Evolutionary conservation across 768 basidiomycete species (phyloP), one percentile per base, ranked within the genome.

Genomic region (Boletus rubescentipes): DNA sequence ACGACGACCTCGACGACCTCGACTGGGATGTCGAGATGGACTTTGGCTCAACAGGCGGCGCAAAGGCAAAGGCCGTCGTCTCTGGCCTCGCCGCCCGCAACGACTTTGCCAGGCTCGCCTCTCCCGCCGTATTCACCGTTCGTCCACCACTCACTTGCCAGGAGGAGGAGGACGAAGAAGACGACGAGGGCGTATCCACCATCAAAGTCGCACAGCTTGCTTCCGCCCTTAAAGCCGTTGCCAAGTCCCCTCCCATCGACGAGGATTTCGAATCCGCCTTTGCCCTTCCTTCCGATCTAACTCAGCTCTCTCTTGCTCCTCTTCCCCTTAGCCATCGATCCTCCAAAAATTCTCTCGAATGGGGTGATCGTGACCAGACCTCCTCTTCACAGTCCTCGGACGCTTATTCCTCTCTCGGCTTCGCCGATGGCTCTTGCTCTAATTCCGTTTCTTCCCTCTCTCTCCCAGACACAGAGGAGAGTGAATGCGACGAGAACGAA

Each of bases 201-300:
- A 91, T 92, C 72, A 93, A 91, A 68, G 83, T 84, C 47, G 73
- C 81, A 15, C 79, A 79, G 23, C 75, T 85, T 23, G 75, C 75
- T 49, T 57, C 63, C 5, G 60, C 61, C 9, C 59, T 70, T 54
- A 74, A 76, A 53, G 58, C 73, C 53, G 58, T 71, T 35, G 55
- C 69, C 53, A 74, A 68, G 12, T 50, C 65, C 23, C 67, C 71
- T 15, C 72, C 79, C 51, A 77, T 83, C 54, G 73, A 75, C 41
- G 90, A 92, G 59, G 91, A 93, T 62, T 84, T 92, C 57, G 91
- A 94, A 70, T 85, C 87, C 59, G 92, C 79, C 49, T 91, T 93
- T 66, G 81, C 85, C 23, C 77, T 94, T 34, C 91, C 92, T 37
- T 81, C 82, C 49, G 85, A 91, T 66, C 81, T 94, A 52, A 90